phyloP scores from a whole-genome alignment of 768 basidiomycete species.

The Porphyrellus cyaneotinctus region DNA sequence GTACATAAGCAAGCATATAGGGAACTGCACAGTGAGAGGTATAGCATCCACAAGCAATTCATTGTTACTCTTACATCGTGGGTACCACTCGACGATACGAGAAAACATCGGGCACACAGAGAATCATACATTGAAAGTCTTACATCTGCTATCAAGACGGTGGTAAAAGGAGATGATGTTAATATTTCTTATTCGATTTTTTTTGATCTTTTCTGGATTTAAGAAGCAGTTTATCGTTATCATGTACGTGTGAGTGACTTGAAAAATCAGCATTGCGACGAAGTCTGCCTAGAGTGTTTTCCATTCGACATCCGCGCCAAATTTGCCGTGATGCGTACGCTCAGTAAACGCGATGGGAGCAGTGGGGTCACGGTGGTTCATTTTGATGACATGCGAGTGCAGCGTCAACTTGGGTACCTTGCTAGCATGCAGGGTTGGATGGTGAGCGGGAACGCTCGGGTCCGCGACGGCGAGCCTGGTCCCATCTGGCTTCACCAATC shows the following conservation, averaged over 20 bases:
- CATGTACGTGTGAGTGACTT: not conserved
- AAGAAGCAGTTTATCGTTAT: too few relatives aligned
- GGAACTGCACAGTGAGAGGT: too few relatives aligned
- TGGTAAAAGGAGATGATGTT: too few relatives aligned
- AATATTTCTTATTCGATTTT: too few relatives aligned
- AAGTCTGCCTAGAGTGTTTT: not conserved
- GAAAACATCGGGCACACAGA: not conserved
- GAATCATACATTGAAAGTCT: not conserved
- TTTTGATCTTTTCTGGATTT: not conserved
- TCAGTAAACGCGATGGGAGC: not conserved
- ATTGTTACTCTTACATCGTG: not conserved
- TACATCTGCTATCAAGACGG: too few relatives aligned
- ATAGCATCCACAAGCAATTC: not conserved
- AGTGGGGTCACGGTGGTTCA: not conserved
- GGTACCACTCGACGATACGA: not conserved
- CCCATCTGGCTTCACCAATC: conserved; percentile 13
- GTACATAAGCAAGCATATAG: too few relatives aligned
- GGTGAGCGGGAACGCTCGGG: not conserved
- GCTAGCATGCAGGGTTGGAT: not conserved
- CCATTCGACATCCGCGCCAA: not conserved
- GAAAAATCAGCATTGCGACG: not conserved
- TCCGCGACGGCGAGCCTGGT: conserved; percentile 6
- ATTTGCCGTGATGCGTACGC: not conserved
- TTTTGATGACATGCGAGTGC: conserved; percentile 6
- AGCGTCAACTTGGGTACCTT: conserved; percentile 11